Evolutionary conservation across 1,284 basidiomycete genomes (phyloP), one percentile per base, ranked within the genome.

Genomic region (Ganoderma sinense): DNA sequence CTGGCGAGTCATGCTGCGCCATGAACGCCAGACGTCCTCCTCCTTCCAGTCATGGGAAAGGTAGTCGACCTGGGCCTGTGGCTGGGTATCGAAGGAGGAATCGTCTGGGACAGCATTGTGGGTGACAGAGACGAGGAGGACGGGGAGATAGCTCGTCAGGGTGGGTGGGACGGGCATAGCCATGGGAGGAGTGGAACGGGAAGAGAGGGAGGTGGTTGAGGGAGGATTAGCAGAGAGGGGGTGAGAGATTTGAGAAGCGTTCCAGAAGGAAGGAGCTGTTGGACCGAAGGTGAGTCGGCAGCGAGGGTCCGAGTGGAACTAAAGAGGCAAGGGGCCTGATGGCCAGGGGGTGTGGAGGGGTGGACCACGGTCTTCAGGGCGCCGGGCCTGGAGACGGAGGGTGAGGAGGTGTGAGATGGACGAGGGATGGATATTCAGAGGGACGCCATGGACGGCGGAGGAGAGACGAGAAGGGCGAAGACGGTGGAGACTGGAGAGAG

Each of bases 1-100:
- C 86, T 97, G 95, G 74, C 95, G 91, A 62, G 97, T 99, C 97
- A 99, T 99, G 79, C 93, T 96, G 75, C 97, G 90, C 97, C 97
- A 99, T 64, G 94, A 96, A 68, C 94, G 92, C 97, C 97, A 98
- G 16, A 99, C 96, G 81, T 99, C 98, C 81, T 99, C 97, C 82
- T 99, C 98, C 73, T 92, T 89, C 97, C 98, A 99, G 71, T 98
- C 89, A 82, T 99, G 97, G 64, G 94, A 97, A 71, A 94, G 88
- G 80, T 94, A 94, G 85, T 94, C 92, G 77, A 94, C 92, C 83
- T 94, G 93, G 41, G 87, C 90, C 43, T 87, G 85, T 55, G 92
- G 89, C 23, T 88, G 87, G 59, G 90, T 90, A 13, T 87, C 86
- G 64, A 93, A 79, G 36, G 86, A 83, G 5, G 90, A 88, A 82